Evolutionary conservation across 441 rosid species (phyloP).

Genomic region (Daphne laureola): DNA sequence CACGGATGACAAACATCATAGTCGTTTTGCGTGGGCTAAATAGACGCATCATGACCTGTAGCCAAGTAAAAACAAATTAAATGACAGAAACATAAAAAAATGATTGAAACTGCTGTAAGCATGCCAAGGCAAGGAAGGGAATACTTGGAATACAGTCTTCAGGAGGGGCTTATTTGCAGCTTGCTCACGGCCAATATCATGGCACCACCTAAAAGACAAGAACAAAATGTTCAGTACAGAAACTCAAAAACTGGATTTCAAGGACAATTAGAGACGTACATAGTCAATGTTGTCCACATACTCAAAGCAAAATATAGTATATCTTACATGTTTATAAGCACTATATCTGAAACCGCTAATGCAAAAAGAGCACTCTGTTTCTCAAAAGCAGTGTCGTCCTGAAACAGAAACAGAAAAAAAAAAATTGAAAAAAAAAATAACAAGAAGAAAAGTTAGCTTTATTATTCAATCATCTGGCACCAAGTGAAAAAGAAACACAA

Average conservation of each 20-base stretch:
- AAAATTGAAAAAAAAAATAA: background rate
- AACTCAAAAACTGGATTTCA: background rate
- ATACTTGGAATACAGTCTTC: slow-evolving; percentile 98
- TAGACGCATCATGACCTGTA: slow-evolving; percentile 98
- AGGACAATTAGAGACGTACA: too few species aligned
- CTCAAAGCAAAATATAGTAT: slow-evolving; percentile 8
- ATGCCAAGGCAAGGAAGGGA: slow-evolving; percentile 5
- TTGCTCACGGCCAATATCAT: slow-evolving; percentile 99
- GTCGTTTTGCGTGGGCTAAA: slow-evolving; percentile 99
- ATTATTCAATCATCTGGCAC: too few species aligned
- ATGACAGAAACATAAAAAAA: background rate
- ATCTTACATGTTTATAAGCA: slow-evolving; percentile 94
- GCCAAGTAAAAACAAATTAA: slow-evolving; percentile 10
- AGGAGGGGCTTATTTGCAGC: slow-evolving; percentile 96
- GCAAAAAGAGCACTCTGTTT: slow-evolving; percentile 99
- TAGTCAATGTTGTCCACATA: slow-evolving; percentile 2
- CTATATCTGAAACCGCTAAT: slow-evolving; percentile 96
- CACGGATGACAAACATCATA: slow-evolving; percentile 96
- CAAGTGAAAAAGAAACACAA: background rate
- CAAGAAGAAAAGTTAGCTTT: background rate
- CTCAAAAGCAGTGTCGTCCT: slow-evolving; percentile 99
- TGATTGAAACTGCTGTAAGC: slow-evolving; percentile 5
- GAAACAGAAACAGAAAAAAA: slow-evolving; percentile 5
- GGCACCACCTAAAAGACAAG: slow-evolving; percentile 70
- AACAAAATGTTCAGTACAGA: slow-evolving; percentile 6